These are phyloP conservation scores for Apostasia shenzhenica DNA, from an alignment of 106 monocot genomes.

Conservation along the genomic window DNA sequence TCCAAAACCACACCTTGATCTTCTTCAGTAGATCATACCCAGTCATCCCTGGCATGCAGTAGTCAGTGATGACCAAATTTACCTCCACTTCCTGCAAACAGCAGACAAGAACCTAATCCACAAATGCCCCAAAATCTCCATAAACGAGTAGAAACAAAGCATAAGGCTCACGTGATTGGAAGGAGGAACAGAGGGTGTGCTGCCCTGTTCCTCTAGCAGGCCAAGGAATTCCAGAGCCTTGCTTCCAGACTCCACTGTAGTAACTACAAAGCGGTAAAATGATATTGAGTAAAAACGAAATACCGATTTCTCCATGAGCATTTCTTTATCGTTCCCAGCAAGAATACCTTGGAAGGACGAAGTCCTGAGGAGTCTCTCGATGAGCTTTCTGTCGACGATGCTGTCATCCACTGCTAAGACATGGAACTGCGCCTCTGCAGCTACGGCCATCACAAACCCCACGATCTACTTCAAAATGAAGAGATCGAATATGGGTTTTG, in stretches of 20 bases:
- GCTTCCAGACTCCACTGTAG: conserved; percentile 25
- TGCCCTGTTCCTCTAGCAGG: conserved; percentile 4
- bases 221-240: conserved; percentile 26
- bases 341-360: conserved; percentile 76
- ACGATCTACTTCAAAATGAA: no score
- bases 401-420: conserved; percentile 93
- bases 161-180: conserved; percentile 8
- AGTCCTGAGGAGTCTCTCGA: conserved; percentile 79
- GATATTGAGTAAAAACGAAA: not conserved
- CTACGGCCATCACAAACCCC: conserved; percentile 26
- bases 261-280: conserved; percentile 2
- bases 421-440: conserved; percentile 45
- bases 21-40: conserved; percentile 90
- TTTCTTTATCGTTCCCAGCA: no score
- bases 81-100: conserved; percentile 34
- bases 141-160: not conserved
- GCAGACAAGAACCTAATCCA: not conserved
- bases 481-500: not conserved
- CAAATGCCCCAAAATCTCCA: not conserved
- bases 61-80: conserved; percentile 79
- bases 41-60: conserved; percentile 96
- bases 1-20: conserved; percentile 48
- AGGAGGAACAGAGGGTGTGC: not conserved
- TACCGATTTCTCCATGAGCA: not conserved
- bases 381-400: conserved; percentile 75